phyloP scores from a whole-genome alignment of 768 basidiomycete genomes.

The Tephrocybe sp. region DNA sequence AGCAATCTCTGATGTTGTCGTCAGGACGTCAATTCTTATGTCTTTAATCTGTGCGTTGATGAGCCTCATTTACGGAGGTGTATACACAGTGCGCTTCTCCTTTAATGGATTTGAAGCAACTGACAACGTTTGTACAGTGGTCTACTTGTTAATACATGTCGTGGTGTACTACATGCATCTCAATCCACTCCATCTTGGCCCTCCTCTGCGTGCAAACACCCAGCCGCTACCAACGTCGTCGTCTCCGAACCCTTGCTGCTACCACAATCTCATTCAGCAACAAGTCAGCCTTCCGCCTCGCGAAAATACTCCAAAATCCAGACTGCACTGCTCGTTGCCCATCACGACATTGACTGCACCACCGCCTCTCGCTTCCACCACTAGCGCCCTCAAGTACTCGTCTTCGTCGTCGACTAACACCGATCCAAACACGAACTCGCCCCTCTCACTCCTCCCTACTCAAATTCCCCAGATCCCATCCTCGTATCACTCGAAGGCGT shows the following conservation, averaged over 20 bases:
- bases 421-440: conserved; percentile 39
- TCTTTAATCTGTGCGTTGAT: conserved; percentile 67
- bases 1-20: conserved; percentile 56
- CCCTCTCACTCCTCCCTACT: conserved; percentile 61
- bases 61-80: conserved; percentile 70
- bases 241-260: background rate
- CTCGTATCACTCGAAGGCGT: conserved; percentile 88
- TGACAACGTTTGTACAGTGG: no score
- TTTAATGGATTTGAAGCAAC: no score
- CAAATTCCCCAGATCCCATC: conserved; percentile 73
- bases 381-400: background rate
- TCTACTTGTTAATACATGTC: no score
- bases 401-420: no score
- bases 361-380: conserved; percentile 16
- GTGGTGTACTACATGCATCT: no score
- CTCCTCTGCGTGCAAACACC: no score
- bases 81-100: conserved; percentile 71
- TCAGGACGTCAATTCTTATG: conserved; percentile 57
- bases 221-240: no score
- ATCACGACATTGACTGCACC: conserved; percentile 37
- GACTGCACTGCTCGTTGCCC: conserved; percentile 51
- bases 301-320: conserved; percentile 37
- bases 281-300: conserved; percentile 55
- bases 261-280: conserved; percentile 23
- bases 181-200: no score